phyloP scores from a whole-genome alignment of 2,329 filamentous ascomycete genomes.

The Aspergillus versicolor region DNA sequence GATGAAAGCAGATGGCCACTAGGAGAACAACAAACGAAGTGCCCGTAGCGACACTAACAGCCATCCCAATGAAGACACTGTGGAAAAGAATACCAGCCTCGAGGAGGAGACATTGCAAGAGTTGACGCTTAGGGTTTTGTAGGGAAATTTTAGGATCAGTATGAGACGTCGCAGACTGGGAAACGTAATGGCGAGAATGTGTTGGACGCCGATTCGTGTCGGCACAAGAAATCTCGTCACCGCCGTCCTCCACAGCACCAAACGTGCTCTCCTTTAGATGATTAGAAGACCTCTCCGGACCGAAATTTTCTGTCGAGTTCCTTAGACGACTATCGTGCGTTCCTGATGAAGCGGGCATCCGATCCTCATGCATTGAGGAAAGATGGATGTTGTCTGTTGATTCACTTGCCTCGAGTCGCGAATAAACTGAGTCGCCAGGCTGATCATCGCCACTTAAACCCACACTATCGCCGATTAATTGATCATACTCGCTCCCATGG shows the following conservation, averaged over 20 bases:
- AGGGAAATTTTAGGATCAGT: constrained; percentile 33
- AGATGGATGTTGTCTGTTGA: constrained; percentile 23
- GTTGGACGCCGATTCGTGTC: constrained; percentile 16
- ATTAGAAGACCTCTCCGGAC: constrained; percentile 18
- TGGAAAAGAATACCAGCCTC: constrained; percentile 85
- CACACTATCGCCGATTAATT: constrained; percentile 34
- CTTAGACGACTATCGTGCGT: constrained; percentile 12
- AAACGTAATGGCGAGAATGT: constrained; percentile 15
- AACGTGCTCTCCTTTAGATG: constrained; percentile 53
- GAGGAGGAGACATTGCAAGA: constrained; percentile 75
- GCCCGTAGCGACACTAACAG: constrained; percentile 75
- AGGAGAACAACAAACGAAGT: constrained; percentile 77
- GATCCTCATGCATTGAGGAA: constrained; percentile 4
- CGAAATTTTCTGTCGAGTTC: constrained; percentile 18
- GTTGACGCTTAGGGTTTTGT: constrained; percentile 63
- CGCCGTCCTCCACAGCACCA: constrained; percentile 56
- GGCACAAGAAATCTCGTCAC: constrained; percentile 21
- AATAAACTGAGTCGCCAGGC: constrained; percentile 23
- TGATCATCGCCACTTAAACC: constrained; percentile 20
- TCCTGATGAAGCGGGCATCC: constrained; percentile 5
- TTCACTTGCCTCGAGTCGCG: constrained; percentile 20
- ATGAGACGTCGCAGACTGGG: constrained; percentile 17
- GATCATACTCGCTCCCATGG: constrained; percentile 55
- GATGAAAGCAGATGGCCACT: constrained; percentile 78
- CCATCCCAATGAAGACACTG: constrained; percentile 84